Conservation (phyloP, 805 yeast species). For the Brettanomyces nanus region DNA sequence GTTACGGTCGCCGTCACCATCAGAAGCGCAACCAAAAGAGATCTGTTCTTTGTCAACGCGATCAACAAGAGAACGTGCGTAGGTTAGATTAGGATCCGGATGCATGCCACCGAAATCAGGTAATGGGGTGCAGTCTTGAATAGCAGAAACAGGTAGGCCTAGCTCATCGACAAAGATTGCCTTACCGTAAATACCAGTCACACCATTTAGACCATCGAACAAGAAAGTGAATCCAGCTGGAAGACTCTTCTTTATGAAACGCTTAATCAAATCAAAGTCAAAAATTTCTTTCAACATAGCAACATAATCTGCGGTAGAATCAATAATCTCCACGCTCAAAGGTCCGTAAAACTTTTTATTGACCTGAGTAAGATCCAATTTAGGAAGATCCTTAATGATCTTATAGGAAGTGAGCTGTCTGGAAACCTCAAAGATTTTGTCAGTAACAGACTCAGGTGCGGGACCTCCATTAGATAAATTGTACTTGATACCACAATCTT, state of each 20-base stretch:
- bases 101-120: slow-evolving; percentile 97
- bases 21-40: slow-evolving; percentile 98
- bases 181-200: slow-evolving; percentile 93
- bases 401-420: slow-evolving; percentile 52
- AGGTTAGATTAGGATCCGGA: slow-evolving; percentile 96
- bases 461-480: slow-evolving; percentile 96
- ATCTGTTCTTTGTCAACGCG: slow-evolving; percentile 75
- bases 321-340: slow-evolving; percentile 72
- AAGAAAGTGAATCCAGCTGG: slow-evolving; percentile 59
- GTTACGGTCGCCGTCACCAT: slow-evolving; percentile 98
- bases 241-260: slow-evolving; percentile 47
- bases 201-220: slow-evolving; percentile 90
- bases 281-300: slow-evolving; percentile 74
- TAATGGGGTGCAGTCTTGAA: slow-evolving; percentile 73
- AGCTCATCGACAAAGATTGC: slow-evolving; percentile 79
- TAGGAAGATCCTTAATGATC: slow-evolving; percentile 47
- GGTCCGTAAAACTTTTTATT: slow-evolving; percentile 50
- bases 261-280: slow-evolving; percentile 74
- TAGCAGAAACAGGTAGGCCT: slow-evolving; percentile 58
- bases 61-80: slow-evolving; percentile 80
- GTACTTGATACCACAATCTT: slow-evolving; percentile 93
- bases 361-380: slow-evolving; percentile 51
- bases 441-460: slow-evolving; percentile 92
- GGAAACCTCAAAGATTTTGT: slow-evolving; percentile 71
- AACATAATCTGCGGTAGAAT: slow-evolving; percentile 73